Conservation (phyloP, 225 moss, liverwort and hornwort species). For the Pleurozium schreberi region DNA sequence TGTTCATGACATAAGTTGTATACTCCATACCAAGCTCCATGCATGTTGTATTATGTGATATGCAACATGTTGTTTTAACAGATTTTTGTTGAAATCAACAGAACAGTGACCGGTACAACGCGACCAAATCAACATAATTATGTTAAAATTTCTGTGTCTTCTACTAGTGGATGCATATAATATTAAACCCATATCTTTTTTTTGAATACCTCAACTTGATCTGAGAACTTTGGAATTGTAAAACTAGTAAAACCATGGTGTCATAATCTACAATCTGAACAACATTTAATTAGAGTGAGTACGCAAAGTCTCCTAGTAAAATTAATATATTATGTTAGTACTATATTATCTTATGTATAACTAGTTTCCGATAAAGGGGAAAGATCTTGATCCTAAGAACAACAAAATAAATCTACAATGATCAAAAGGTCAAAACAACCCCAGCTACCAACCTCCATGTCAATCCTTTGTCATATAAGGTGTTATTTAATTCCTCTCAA, state of each 20-base stretch:
- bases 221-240: not conserved
- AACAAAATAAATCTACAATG: not conserved
- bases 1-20: not conserved
- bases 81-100: too few relatives aligned
- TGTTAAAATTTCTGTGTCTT: too few relatives aligned
- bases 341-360: not conserved
- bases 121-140: too few relatives aligned
- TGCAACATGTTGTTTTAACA: too few relatives aligned
- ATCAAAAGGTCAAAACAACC: not conserved
- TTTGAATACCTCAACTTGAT: not conserved
- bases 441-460: not conserved
- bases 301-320: not conserved
- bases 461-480: not conserved
- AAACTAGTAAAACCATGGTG: not conserved
- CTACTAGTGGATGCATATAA: too few relatives aligned
- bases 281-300: not conserved
- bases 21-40: not conserved
- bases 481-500: not conserved
- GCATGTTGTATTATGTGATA: not conserved
- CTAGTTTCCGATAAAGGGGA: accelerated
- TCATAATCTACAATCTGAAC: too few relatives aligned
- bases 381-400: not conserved
- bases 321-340: not conserved
- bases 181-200: too few relatives aligned
- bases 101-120: too few relatives aligned